Evolutionary conservation across 169 alveolate species (phyloP), one percentile per base, ranked within the genome.

Genomic region (Fabrea salina): DNA sequence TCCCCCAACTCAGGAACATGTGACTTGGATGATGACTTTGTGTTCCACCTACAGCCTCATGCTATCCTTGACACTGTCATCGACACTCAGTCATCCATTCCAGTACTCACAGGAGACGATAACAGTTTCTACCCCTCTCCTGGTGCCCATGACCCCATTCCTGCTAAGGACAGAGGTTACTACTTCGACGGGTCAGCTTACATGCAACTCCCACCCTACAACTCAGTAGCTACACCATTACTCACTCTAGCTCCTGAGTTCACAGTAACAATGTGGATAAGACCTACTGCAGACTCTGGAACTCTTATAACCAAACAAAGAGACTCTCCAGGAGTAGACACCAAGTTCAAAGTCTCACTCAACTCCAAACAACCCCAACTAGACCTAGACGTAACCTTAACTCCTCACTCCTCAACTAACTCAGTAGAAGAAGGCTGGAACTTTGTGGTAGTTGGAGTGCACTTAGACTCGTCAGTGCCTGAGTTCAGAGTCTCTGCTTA

Each of bases 71-170:
- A 56, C 1, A 19, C 27, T 22, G 47, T 33, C 4, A 39, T 35
- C 19, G 75, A 64, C n/a, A 25, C 49, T 5, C 4, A 56, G 27
- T 19, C 75, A 35, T 64, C 50, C 16, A 39, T 13, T 16, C 35
- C 41, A 3, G 25, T 16, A 5, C 19, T 33, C 54, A 32, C 57
- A 7, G 1, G 75, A 56, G 25, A n/a, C n/a, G n/a, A 37, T 56
- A 3, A 64, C 75, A 64, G 37, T 7, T 64, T 64, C 41, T 64
- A 35, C 54, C 75, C 75, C 41, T 19, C 50, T 37, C 41, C 35
- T 40, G 75, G 41, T 7, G 1, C 75, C 19, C 57, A 64, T 40
- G 75, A 64, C n/a, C 75, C 75, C 19, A 39, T n/a, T 22, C 57
- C 57, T 11, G 19, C 75, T 22, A 39, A 64, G 19, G 41, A 64